Evolutionary conservation across 2,329 filamentous ascomycete species (phyloP).

Genomic region (Aureobasidium lini): DNA sequence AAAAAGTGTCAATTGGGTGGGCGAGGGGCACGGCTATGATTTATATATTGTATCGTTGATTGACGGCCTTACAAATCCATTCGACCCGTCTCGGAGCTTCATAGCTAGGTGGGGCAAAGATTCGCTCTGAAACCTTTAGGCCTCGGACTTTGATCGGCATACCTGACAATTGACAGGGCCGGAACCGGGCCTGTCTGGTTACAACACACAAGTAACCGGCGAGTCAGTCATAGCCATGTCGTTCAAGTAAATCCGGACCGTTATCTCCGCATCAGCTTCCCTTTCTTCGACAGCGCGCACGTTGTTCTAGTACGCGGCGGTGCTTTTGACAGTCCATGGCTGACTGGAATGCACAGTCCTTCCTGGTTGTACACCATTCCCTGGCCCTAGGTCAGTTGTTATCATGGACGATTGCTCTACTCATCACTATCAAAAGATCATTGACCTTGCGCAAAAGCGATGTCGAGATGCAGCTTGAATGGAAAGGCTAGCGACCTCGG

Average conservation of each 20-base stretch:
- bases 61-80: slow-evolving; percentile 4
- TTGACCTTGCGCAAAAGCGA: too few relatives aligned
- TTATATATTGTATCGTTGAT: background rate
- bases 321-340: too few relatives aligned
- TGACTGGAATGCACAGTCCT: too few relatives aligned
- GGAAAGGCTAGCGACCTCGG: too few relatives aligned
- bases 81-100: background rate
- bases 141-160: background rate
- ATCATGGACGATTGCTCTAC: too few relatives aligned
- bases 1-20: background rate
- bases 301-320: too few relatives aligned
- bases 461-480: too few relatives aligned
- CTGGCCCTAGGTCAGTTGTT: too few relatives aligned
- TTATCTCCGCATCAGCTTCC: too few relatives aligned
- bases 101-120: background rate
- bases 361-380: too few relatives aligned
- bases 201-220: background rate
- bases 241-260: background rate
- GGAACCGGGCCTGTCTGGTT: background rate
- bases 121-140: background rate
- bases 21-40: background rate
- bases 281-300: too few relatives aligned
- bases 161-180: background rate
- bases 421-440: too few relatives aligned
- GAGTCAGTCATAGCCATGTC: background rate